Percentiles rank a stretch among this genome's conserved stretches.
Conservation (phyloP, 2,329 filamentous ascomycete species). For the Ceratocystis alfenasii region DNA sequence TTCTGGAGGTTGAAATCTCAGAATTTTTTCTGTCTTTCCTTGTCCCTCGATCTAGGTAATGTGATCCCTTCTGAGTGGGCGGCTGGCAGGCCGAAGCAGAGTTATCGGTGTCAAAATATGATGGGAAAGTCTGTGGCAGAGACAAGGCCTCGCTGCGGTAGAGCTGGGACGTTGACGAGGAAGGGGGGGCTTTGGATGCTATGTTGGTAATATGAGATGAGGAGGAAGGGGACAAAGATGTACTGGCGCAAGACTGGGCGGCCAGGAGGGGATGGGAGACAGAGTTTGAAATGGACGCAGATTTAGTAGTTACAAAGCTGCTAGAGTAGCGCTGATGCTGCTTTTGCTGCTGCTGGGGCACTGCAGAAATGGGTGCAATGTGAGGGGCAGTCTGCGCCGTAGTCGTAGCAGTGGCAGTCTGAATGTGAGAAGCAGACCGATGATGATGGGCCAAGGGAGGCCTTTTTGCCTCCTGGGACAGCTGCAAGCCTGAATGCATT, state of each 20-base stretch:
- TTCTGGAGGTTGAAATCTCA: not conserved
- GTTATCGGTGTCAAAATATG: not conserved
- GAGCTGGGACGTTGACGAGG: not conserved
- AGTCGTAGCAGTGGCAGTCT: no score
- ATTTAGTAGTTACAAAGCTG: not conserved
- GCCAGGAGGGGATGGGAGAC: conserved; percentile 1
- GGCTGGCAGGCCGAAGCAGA: conserved; percentile 13
- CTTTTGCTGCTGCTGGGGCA: not conserved
- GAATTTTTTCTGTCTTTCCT: not conserved
- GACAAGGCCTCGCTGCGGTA: not conserved
- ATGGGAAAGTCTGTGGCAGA: not conserved
- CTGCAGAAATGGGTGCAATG: not conserved
- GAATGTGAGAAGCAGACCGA: conserved; percentile 8
- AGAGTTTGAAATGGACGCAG: conserved; percentile 5
- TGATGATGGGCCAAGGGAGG: conserved; percentile 13
- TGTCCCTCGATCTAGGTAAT: not conserved
- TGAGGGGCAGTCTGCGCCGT: not conserved
- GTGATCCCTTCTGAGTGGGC: not conserved
- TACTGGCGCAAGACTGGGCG: not conserved
- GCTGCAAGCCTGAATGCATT: conserved; percentile 14
- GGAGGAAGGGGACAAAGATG: no score
- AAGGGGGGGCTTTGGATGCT: not conserved
- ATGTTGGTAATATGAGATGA: not conserved
- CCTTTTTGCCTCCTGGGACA: conserved; percentile 14
- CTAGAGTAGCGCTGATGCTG: not conserved